Evolutionary conservation across 1,284 basidiomycete genomes (phyloP), one percentile per base, ranked within the genome.

Genomic region (Wolfiporia cocos): DNA sequence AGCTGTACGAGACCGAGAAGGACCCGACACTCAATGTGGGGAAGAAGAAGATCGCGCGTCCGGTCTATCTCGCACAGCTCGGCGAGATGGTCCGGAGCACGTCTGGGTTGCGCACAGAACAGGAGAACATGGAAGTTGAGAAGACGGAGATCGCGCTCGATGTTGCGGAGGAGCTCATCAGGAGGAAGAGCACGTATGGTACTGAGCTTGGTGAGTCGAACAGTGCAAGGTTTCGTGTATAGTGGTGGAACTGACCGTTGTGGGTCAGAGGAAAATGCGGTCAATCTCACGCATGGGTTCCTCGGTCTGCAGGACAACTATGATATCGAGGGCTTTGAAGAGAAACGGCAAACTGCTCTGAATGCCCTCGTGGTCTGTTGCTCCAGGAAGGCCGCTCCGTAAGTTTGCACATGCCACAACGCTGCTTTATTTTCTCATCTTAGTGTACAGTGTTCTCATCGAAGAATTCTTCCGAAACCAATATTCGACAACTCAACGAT

Each of bases 391-490:
- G 81, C 86, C 30, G 82, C 88, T 1, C 86, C 81, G 90, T 96
- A 62, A 61, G 87, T 76, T n/a, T 33, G 5, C 5, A n/a, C 34
- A n/a, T 24, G 11, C 15, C 42, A 41, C 19, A 14, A 10, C 29
- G 17, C 15, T 23, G 29, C 19, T 37, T 46, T 5, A 43, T 28
- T 4, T 40, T 18, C 12, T 33, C 1, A 38, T 15, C 10, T 3
- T 15, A 20, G 28, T 22, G 20, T 39, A 1, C 56, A 94, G 92
- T 3, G 74, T 78, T 36, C 69, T 95, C n/a, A 81, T 87, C 34
- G 91, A 97, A 58, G 90, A 96, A 56, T 91, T 92, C 62, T 98
- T 97, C 66, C 82, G 84, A 47, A 86, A 87, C 38, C 89, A 94
- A 52, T 97, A 95, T 62, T 92, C 92, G 0, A 77, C 78, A 4